phyloP scores from a whole-genome alignment of 2,329 filamentous ascomycete species.

The Xylaria sp. region DNA sequence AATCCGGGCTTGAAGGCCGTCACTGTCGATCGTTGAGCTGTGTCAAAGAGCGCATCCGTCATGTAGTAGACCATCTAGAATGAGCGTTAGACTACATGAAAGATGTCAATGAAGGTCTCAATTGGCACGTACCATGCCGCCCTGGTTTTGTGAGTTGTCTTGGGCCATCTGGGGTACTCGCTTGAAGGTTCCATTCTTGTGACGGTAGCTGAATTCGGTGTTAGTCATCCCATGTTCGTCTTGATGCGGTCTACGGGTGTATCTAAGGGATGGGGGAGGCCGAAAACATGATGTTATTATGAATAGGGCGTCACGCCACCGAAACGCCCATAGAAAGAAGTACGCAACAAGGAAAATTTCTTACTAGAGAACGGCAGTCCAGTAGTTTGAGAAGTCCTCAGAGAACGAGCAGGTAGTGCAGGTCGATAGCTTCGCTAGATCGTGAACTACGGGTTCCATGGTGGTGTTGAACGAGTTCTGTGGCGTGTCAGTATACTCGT shows the following conservation, averaged over 20 bases:
- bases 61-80: constrained; percentile 60
- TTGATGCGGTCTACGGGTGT: neutral
- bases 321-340: neutral
- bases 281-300: neutral
- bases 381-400: constrained; percentile 48
- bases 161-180: constrained; percentile 54
- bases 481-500: constrained; percentile 22
- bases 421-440: constrained; percentile 54
- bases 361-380: constrained; percentile 49
- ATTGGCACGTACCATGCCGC: constrained; percentile 53
- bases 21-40: constrained; percentile 52
- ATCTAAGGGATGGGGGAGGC: neutral
- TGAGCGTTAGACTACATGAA: constrained; percentile 18
- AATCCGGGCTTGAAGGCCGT: constrained; percentile 61
- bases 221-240: constrained; percentile 1
- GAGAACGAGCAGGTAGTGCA: constrained; percentile 47
- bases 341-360: neutral
- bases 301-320: no score
- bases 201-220: constrained; percentile 48
- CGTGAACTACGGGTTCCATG: constrained; percentile 52
- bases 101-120: neutral
- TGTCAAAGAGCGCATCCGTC: constrained; percentile 54
- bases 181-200: constrained; percentile 56
- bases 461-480: constrained; percentile 59
- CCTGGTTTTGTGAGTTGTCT: constrained; percentile 55